phyloP scores from a whole-genome alignment of 2,329 filamentous ascomycete genomes.

The Arthrobotrys entomopaga region DNA sequence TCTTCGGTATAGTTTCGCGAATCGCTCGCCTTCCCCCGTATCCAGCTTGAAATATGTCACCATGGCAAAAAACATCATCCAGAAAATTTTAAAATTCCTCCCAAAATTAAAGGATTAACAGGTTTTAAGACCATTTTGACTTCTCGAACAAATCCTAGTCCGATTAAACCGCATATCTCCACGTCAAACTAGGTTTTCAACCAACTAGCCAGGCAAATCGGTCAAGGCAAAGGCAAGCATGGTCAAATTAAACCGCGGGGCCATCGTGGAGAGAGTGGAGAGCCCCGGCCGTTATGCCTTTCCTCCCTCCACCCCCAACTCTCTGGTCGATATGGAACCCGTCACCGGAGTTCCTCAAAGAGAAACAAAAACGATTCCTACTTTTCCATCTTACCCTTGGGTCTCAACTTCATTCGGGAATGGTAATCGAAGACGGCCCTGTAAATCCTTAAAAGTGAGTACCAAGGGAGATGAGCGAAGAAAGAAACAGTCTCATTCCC shows the following conservation, averaged over 20 bases:
- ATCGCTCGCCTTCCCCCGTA: neutral
- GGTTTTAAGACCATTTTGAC: constrained; percentile 16
- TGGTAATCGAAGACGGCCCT: constrained; percentile 25
- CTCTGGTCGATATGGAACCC: too few relatives aligned
- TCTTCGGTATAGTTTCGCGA: constrained; percentile 8
- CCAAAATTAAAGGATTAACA: neutral
- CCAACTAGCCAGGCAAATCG: constrained; percentile 20
- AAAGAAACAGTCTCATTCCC: constrained; percentile 5
- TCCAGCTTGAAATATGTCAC: constrained; percentile 1
- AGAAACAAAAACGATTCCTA: neutral
- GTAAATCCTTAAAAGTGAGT: constrained; percentile 11
- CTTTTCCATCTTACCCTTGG: neutral
- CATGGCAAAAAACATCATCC: neutral
- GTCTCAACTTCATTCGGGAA: constrained; percentile 1
- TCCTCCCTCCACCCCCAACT: constrained; percentile 11
- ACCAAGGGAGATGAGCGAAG: constrained; percentile 1
- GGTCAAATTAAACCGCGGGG: constrained; percentile 14
- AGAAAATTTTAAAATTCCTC: too few relatives aligned
- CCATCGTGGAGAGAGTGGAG: constrained; percentile 43
- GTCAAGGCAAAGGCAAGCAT: constrained; percentile 18
- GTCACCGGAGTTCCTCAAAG: too few relatives aligned
- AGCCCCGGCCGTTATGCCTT: constrained; percentile 44
- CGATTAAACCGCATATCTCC: constrained; percentile 29
- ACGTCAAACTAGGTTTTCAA: constrained; percentile 5
- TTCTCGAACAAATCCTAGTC: constrained; percentile 9